These are phyloP conservation scores for Manihot esculenta DNA, from an alignment of 441 rosid genomes.

Conservation along the genomic window DNA sequence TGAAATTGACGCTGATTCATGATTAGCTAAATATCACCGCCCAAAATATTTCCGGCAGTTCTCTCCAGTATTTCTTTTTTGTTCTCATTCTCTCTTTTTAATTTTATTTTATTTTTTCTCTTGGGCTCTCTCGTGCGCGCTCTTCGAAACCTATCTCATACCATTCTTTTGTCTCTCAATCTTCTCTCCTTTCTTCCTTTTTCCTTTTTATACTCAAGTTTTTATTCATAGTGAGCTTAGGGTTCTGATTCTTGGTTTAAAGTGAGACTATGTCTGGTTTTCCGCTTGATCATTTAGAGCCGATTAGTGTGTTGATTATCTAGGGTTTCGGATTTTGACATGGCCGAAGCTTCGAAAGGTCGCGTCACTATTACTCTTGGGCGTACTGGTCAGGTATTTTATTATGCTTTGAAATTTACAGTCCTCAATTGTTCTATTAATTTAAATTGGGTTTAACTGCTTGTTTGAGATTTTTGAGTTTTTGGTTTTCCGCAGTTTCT, in stretches of 20 bases:
- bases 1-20: no score
- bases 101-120: not conserved
- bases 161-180: not conserved
- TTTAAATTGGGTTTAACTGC: slow-evolving; percentile 1
- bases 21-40: no score
- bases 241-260: slow-evolving; percentile 6
- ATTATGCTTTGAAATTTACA: not conserved
- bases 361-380: slow-evolving; percentile 86
- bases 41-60: no score
- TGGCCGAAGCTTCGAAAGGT: slow-evolving; percentile 71
- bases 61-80: no score
- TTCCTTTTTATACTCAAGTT: not conserved
- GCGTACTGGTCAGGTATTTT: slow-evolving; percentile 68
- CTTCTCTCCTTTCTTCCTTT: not conserved
- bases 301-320: not conserved
- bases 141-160: not conserved
- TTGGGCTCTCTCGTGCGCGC: no score
- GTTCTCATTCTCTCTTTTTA: not conserved
- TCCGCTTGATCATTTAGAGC: not conserved
- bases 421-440: not conserved
- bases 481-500: not conserved
- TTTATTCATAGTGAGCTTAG: not conserved
- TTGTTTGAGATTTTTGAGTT: not conserved
- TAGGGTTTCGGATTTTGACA: slow-evolving; percentile 42
- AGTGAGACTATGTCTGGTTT: not conserved